A percentile compares a stretch with the other conserved stretches of the same genome.
phyloP scores from a whole-genome alignment of 306 rosid genomes.

The Fagus sylvatica region DNA sequence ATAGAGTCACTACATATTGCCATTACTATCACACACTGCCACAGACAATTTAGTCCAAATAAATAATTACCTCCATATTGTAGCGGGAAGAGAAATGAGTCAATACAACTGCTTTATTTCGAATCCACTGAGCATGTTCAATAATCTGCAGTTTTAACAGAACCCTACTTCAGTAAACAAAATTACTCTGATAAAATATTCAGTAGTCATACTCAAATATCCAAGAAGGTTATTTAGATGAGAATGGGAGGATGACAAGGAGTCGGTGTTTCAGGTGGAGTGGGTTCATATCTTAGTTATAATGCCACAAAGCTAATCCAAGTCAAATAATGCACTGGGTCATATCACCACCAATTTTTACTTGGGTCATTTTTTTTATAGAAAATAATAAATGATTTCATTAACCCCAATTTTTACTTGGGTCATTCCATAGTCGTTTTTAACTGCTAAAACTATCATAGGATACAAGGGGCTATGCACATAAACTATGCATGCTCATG shows the following conservation, averaged over 20 bases:
- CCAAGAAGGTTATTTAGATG: not conserved
- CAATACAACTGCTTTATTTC: constrained; percentile 81
- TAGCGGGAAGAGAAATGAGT: constrained; percentile 97
- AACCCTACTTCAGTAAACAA: constrained; percentile 11
- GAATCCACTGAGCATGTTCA: constrained; percentile 83
- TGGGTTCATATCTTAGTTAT: constrained; percentile 7
- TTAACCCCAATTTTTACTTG: not conserved
- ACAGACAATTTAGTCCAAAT: not conserved
- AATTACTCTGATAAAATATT: constrained; percentile 5
- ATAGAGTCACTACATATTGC: not conserved
- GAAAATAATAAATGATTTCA: too few relatives aligned
- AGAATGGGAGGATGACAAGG: not conserved
- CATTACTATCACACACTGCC: not conserved
- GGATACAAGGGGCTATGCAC: not conserved
- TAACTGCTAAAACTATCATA: not conserved
- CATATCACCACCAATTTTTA: not conserved
- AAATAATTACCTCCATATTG: constrained; percentile 69
- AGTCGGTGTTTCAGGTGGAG: constrained; percentile 9
- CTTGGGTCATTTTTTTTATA: not conserved
- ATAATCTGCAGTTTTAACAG: constrained; percentile 54
- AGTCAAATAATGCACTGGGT: constrained; percentile 15
- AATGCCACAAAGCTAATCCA: not conserved
- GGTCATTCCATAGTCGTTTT: not conserved
- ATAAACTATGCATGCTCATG: not conserved
- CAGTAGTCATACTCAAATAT: constrained; percentile 10